Evolutionary conservation across 192 early-diverging fungal species (phyloP).

Genomic region (Backusella circina): DNA sequence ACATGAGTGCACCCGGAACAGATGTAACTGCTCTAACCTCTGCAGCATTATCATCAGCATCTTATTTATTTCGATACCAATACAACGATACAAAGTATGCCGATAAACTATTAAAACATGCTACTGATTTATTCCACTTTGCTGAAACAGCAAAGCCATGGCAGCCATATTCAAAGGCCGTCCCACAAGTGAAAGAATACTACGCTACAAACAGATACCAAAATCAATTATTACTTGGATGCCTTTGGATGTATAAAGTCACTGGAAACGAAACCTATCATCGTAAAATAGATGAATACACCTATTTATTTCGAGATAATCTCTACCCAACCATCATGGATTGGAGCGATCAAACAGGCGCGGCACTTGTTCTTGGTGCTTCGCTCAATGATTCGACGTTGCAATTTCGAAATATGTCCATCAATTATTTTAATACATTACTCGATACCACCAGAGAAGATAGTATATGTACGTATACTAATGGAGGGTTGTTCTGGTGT

Average conservation of each 20-base stretch:
- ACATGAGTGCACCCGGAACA: slow-evolving; percentile 36
- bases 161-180: slow-evolving; percentile 25
- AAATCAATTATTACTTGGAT: slow-evolving; percentile 47
- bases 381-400: slow-evolving; percentile 10
- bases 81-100: slow-evolving; percentile 40
- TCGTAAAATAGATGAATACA: slow-evolving; percentile 28
- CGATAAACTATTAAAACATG: slow-evolving; percentile 35
- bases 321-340: slow-evolving; percentile 24
- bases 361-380: slow-evolving; percentile 36
- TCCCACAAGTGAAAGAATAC: slow-evolving; percentile 18
- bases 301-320: slow-evolving; percentile 25
- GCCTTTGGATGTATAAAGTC: slow-evolving; percentile 46
- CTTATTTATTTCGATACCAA: slow-evolving; percentile 44
- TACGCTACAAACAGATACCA: slow-evolving; percentile 39
- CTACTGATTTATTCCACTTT: slow-evolving; percentile 33
- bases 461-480: not conserved
- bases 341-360: slow-evolving; percentile 43
- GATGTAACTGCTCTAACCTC: slow-evolving; percentile 45
- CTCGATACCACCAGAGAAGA: not conserved
- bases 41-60: slow-evolving; percentile 44
- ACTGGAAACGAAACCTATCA: slow-evolving; percentile 36
- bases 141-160: slow-evolving; percentile 40
- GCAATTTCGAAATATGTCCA: slow-evolving; percentile 23
- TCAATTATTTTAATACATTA: slow-evolving; percentile 32
- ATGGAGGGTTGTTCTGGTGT: slow-evolving; percentile 34